Conservation (phyloP, 2,329 filamentous ascomycete species). For the Aspergillus pseudoviridinutans region DNA sequence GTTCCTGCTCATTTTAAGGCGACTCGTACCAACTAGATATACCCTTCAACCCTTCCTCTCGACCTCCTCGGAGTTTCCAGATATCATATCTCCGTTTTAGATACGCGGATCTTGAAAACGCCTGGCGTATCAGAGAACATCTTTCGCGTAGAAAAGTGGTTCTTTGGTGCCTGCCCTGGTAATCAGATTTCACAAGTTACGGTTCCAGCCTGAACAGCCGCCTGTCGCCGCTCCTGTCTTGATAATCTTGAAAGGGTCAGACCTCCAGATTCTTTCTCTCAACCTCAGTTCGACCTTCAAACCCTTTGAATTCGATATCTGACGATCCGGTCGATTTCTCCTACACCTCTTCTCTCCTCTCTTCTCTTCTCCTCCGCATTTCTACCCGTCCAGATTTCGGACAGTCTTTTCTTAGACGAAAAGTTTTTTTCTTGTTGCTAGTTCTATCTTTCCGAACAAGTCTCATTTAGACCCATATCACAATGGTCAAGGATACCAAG, state of each 20-base stretch:
- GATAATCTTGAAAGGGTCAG: not conserved
- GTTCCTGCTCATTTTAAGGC: not conserved
- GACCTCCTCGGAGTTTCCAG: conserved; percentile 7
- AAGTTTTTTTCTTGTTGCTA: not conserved
- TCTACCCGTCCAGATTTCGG: not conserved
- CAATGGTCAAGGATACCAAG: conserved; percentile 51
- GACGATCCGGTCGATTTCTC: conserved; percentile 1
- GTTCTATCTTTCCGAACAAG: not conserved
- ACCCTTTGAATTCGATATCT: conserved; percentile 6
- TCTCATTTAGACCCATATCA: conserved; percentile 24
- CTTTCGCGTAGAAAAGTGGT: not conserved
- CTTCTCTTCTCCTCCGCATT: conserved; percentile 8
- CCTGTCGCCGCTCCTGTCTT: conserved; percentile 7
- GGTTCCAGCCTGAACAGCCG: not conserved
- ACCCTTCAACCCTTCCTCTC: not conserved
- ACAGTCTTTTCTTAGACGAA: not conserved
- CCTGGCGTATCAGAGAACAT: conserved; percentile 8
- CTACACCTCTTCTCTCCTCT: conserved; percentile 10
- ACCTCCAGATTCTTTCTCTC: conserved; percentile 14
- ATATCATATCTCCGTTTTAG: conserved; percentile 17
- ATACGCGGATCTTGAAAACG: conserved; percentile 8
- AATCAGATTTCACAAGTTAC: conserved; percentile 5
- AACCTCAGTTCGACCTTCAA: conserved; percentile 11
- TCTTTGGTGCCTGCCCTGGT: conserved; percentile 7
- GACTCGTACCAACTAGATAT: not conserved